Conservation (phyloP, 805 yeast species). For the Barnettozyma californica region DNA sequence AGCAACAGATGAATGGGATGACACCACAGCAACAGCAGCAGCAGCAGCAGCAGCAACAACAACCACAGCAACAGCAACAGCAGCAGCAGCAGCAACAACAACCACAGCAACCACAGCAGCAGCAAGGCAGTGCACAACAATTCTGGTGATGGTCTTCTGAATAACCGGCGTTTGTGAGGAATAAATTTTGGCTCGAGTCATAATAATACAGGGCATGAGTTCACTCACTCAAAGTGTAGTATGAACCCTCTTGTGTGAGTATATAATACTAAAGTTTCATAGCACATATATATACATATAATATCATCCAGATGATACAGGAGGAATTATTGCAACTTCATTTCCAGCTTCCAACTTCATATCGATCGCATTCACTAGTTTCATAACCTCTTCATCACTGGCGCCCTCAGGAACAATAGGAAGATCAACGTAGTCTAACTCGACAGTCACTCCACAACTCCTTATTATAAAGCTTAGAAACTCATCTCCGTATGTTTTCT, state of each 20-base stretch:
- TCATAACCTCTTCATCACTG: neutral
- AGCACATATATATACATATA: too few species aligned
- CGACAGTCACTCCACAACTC: slow-evolving; percentile 16
- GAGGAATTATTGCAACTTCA: slow-evolving; percentile 20
- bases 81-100: too few species aligned
- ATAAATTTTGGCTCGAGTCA: too few species aligned
- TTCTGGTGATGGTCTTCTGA: neutral
- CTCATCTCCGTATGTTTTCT: neutral
- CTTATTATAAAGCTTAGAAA: slow-evolving; percentile 7
- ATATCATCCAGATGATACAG: slow-evolving; percentile 17
- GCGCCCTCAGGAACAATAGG: neutral
- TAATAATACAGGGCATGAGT: neutral
- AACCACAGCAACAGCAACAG: neutral
- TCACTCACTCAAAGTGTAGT: neutral
- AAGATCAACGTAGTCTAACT: slow-evolving; percentile 16
- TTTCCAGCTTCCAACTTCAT: slow-evolving; percentile 2
- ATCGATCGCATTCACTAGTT: neutral
- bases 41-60: slow-evolving; percentile 6
- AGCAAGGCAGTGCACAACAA: neutral
- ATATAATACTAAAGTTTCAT: too few species aligned
- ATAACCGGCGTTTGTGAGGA: too few species aligned
- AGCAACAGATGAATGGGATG: slow-evolving; percentile 7
- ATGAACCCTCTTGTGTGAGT: neutral
- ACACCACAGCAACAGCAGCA: slow-evolving; percentile 12
- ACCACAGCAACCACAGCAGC: neutral